These are phyloP conservation scores for Annona cherimola DNA, from an alignment of 164 flowering plant species.

Conservation along the genomic window DNA sequence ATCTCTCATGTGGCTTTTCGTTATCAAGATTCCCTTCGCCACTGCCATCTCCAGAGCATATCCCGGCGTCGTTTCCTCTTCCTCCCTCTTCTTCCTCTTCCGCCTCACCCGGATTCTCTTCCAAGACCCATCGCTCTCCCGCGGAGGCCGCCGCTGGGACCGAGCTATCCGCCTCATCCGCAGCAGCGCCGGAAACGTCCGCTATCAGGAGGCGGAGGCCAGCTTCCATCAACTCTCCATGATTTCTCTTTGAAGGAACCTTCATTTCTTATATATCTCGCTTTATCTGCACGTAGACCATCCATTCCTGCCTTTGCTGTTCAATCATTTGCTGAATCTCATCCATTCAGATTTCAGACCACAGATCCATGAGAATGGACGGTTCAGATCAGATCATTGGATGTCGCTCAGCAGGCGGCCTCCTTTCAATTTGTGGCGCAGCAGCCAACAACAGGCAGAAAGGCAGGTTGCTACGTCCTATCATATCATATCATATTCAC, in stretches of 20 bases:
- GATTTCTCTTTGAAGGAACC: slow-evolving; percentile 10
- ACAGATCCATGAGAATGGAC: no score
- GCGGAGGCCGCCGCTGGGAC: slow-evolving; percentile 11
- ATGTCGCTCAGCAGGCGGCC: no score
- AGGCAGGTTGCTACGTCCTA: no score
- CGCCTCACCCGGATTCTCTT: slow-evolving; percentile 9
- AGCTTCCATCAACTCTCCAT: slow-evolving; percentile 9
- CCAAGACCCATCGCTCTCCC: background rate
- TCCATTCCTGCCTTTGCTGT: no score
- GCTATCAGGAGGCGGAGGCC: background rate
- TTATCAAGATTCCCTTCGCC: slow-evolving; percentile 5
- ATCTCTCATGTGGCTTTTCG: slow-evolving; percentile 8
- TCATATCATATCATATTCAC: no score
- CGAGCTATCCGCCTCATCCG: slow-evolving; percentile 11
- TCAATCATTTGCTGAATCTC: no score
- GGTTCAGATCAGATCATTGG: no score
- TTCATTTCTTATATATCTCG: no score
- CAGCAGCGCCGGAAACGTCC: background rate
- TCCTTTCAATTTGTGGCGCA: no score
- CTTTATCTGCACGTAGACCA: no score
- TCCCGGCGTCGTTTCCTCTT: background rate
- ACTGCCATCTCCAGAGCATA: background rate
- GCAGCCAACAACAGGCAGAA: no score
- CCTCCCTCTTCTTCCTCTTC: slow-evolving; percentile 6
- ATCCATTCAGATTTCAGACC: no score